Evolutionary conservation across 2,329 filamentous ascomycete species (phyloP).

Genomic region (Sporothrix curviconia): DNA sequence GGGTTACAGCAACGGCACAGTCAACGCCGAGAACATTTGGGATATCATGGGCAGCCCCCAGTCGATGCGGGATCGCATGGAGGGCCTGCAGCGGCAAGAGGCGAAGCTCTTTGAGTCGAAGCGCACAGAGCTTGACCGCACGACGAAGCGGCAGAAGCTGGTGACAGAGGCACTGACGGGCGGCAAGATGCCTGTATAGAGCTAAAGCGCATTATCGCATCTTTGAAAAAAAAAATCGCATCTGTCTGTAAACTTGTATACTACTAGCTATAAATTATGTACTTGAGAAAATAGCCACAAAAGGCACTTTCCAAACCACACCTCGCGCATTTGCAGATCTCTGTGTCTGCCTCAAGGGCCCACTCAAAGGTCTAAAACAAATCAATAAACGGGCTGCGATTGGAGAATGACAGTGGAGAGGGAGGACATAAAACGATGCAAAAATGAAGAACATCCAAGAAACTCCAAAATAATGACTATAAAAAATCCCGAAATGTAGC

Average conservation of each 20-base stretch:
- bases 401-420: not conserved
- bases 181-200: constrained; percentile 41
- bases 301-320: constrained; percentile 1
- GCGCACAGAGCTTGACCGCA: constrained; percentile 37
- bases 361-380: too few species aligned
- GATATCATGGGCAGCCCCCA: constrained; percentile 41
- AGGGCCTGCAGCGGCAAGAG: constrained; percentile 27
- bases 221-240: not conserved
- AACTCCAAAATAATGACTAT: too few species aligned
- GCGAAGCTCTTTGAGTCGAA: constrained; percentile 31
- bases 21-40: constrained; percentile 44
- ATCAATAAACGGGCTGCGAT: too few species aligned
- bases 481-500: too few species aligned
- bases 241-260: constrained; percentile 4
- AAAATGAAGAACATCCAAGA: not conserved
- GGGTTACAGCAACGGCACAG: constrained; percentile 29
- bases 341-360: too few species aligned
- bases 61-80: constrained; percentile 40
- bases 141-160: constrained; percentile 44
- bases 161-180: constrained; percentile 55
- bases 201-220: not conserved
- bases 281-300: constrained; percentile 3
- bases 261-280: constrained; percentile 9
- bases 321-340: too few species aligned
- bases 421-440: not conserved